Base-by-base conservation (phyloP, 73 alveolate genomes). In the Paraurostyla sp. region DNA sequence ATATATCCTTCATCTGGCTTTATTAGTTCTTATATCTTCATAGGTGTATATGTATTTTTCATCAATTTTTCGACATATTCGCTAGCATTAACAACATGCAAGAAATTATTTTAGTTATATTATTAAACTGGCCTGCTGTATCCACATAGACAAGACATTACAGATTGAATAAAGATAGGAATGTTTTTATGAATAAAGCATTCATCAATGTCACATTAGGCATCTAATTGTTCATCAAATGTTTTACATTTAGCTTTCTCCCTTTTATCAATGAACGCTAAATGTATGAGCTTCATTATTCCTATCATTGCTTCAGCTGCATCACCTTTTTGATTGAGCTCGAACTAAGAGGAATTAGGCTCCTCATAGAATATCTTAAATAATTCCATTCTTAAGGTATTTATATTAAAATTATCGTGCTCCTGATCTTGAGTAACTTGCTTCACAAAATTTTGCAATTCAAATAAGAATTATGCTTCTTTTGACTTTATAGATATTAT, bases 321-420 rank as follows among this genome's bases (percentile, higher is more conserved):
- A 35, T 73, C 87, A 2, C 87, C 87, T 45, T 73, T 73, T 25
- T 48, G 22, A 33, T 73, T 73, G 6, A 73, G 25, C 32, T 73
- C 87, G 51, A 73, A 73, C 30, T 15, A 20, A 20, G 58, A 46
- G 58, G n/a, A 65, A 38, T 38, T 65, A n/a, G n/a, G 30, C 33
- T 65, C 82, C 23, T 35, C 41, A 40, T 65, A 65, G 58, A 65
- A 65, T 6, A 65, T 6, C 36, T 65, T 65, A 22, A 65, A 65
- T 35, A 65, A 30, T 65, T 65, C 82, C 41, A 56, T 65, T 65
- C 82, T 16, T 6, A 65, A n/a, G 7, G 16, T 15, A 6, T 35
- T 65, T 7, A 65, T 9, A 40, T 18, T 65, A 36, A 65, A 65
- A 65, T 32, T 2, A 36, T 65, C 58, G 1, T 3, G 23, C 18